Conservation (phyloP, 2,329 filamentous ascomycete species). For the Parafenestella ontariensis region DNA sequence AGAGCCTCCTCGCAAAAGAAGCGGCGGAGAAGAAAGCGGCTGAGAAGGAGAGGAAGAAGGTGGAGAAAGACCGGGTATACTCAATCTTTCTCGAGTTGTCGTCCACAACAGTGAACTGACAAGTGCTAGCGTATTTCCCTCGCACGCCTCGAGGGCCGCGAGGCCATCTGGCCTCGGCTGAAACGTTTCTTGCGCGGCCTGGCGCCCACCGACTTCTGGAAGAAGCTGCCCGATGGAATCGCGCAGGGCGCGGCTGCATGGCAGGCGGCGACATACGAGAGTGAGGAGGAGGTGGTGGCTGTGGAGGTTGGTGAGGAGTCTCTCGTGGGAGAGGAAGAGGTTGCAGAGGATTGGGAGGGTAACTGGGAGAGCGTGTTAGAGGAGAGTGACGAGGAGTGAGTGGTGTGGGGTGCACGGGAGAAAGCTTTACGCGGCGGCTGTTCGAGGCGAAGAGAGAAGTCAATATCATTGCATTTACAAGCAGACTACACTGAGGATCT, state of each 20-base stretch:
- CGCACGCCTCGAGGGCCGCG: slow-evolving; percentile 3
- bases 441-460: too few relatives aligned
- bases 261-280: background rate
- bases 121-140: background rate
- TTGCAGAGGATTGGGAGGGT: too few relatives aligned
- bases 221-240: background rate
- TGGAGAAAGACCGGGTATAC: background rate
- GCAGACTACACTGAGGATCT: too few relatives aligned
- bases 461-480: too few relatives aligned
- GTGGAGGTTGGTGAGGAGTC: background rate
- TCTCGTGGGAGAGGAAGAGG: background rate
- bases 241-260: background rate
- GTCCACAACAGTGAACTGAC: background rate
- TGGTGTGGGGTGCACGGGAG: too few relatives aligned
- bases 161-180: slow-evolving; percentile 1
- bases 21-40: background rate
- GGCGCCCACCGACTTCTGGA: background rate
- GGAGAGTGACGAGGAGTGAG: too few relatives aligned
- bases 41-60: background rate
- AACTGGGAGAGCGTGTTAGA: too few relatives aligned
- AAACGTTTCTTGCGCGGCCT: background rate
- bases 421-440: too few relatives aligned
- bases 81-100: background rate
- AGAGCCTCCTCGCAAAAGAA: slow-evolving; percentile 3
- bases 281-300: background rate